A percentile compares a stretch with the other conserved stretches of the same genome.
Conservation (phyloP, 495 filamentous ascomycete genomes). For the Rusavskia elegans region DNA sequence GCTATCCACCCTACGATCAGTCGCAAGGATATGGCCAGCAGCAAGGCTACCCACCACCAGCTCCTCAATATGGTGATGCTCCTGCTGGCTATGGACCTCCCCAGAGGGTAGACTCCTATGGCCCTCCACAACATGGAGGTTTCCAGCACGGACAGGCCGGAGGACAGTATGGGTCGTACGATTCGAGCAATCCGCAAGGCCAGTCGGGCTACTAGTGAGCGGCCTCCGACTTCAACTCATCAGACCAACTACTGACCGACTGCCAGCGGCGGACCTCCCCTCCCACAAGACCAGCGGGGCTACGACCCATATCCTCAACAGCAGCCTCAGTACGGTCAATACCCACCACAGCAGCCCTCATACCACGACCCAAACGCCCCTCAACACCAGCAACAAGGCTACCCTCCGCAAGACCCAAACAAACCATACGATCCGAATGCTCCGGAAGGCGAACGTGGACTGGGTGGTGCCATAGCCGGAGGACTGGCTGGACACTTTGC, state of each 20-base stretch:
- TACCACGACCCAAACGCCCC: constrained; percentile 8
- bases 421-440: constrained; percentile 9
- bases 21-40: constrained; percentile 7
- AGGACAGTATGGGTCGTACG: constrained; percentile 17
- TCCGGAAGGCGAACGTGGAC: constrained; percentile 25
- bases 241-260: constrained; percentile 8
- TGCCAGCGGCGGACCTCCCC: constrained; percentile 8
- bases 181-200: constrained; percentile 18
- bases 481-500: constrained; percentile 29
- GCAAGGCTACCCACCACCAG: constrained; percentile 12
- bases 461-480: constrained; percentile 27
- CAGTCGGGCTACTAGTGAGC: constrained; percentile 26
- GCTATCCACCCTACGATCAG: constrained; percentile 15
- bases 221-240: not conserved
- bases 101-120: constrained; percentile 22
- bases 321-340: constrained; percentile 18
- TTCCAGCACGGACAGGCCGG: constrained; percentile 28
- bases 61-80: constrained; percentile 22
- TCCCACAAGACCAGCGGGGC: constrained; percentile 11
- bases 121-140: constrained; percentile 29
- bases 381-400: constrained; percentile 6
- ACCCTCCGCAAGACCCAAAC: not conserved
- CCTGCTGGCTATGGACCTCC: constrained; percentile 25
- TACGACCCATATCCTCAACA: constrained; percentile 4
- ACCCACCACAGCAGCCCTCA: constrained; percentile 6